Percentiles rank a stretch among this genome's conserved stretches.
phyloP scores from a whole-genome alignment of 371 early-diverging fungal species.

The Mortierella sp. region DNA sequence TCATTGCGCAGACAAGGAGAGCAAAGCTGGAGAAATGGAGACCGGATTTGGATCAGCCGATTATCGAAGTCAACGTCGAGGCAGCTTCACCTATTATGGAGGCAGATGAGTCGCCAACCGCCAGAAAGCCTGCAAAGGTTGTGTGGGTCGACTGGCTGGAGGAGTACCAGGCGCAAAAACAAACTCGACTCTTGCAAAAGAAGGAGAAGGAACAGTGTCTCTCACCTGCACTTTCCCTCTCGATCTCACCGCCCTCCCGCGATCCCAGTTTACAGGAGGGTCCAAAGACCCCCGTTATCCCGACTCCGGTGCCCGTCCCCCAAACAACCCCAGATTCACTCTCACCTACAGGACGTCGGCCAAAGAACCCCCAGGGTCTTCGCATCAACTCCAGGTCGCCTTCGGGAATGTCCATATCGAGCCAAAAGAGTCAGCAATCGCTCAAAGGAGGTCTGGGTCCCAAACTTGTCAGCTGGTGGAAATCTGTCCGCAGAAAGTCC shows the following conservation, averaged over 20 bases:
- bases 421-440: conserved; percentile 56
- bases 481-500: conserved; percentile 54
- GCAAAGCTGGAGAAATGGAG: conserved; percentile 57
- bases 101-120: neutral
- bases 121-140: conserved; percentile 28
- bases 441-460: conserved; percentile 50
- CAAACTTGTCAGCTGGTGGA: conserved; percentile 57
- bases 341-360: conserved; percentile 29
- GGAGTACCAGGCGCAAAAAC: conserved; percentile 59
- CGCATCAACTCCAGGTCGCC: conserved; percentile 40
- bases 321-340: conserved; percentile 16
- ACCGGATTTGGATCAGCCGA: conserved; percentile 35
- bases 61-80: conserved; percentile 7
- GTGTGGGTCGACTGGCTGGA: conserved; percentile 68
- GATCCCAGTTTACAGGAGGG: conserved; percentile 11
- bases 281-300: neutral
- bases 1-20: conserved; percentile 53
- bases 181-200: conserved; percentile 23
- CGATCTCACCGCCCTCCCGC: conserved; percentile 42
- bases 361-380: conserved; percentile 35
- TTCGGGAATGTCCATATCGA: conserved; percentile 51
- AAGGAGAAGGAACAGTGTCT: conserved; percentile 47
- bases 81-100: neutral
- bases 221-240: conserved; percentile 37
- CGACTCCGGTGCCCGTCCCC: conserved; percentile 13